Evolutionary conservation across 805 yeast species (phyloP).

Genomic region (Starmerella bombi): DNA sequence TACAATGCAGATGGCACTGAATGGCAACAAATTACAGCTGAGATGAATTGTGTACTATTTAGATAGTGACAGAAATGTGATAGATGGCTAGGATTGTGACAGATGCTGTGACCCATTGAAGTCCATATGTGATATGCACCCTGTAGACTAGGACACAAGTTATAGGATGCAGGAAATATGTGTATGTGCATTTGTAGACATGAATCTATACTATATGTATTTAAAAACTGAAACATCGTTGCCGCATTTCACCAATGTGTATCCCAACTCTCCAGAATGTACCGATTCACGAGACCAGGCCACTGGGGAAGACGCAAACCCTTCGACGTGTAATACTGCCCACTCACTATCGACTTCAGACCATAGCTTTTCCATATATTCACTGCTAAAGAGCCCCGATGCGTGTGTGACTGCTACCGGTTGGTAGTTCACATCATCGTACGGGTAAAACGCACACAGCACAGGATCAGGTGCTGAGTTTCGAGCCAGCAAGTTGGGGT

Average conservation of each 20-base stretch:
- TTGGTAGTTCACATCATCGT: neutral
- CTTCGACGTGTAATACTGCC: slow-evolving; percentile 10
- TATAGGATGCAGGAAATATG: too few relatives aligned
- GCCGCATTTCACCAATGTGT: slow-evolving; percentile 4
- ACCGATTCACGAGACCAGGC: slow-evolving; percentile 2
- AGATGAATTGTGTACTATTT: too few relatives aligned
- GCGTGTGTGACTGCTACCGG: neutral
- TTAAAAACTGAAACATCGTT: neutral
- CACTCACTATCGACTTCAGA: neutral
- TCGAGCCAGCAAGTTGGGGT: slow-evolving; percentile 4
- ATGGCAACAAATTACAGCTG: too few relatives aligned
- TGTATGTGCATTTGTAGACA: too few relatives aligned
- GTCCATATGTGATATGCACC: too few relatives aligned
- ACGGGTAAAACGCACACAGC: slow-evolving; percentile 5
- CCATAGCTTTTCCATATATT: slow-evolving; percentile 4
- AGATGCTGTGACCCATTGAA: too few relatives aligned
- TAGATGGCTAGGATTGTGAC: too few relatives aligned
- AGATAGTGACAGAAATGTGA: too few relatives aligned
- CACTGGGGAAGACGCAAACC: slow-evolving; percentile 8
- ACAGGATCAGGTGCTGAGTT: slow-evolving; percentile 7
- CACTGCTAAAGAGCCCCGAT: slow-evolving; percentile 1
- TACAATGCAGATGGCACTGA: too few relatives aligned
- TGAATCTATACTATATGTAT: neutral
- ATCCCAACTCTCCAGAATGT: slow-evolving; percentile 5
- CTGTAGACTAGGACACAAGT: too few relatives aligned